Evolutionary conservation across 257 asterid genomes (phyloP), one percentile per base, ranked within the genome.

Genomic region (Capsicum baccatum): DNA sequence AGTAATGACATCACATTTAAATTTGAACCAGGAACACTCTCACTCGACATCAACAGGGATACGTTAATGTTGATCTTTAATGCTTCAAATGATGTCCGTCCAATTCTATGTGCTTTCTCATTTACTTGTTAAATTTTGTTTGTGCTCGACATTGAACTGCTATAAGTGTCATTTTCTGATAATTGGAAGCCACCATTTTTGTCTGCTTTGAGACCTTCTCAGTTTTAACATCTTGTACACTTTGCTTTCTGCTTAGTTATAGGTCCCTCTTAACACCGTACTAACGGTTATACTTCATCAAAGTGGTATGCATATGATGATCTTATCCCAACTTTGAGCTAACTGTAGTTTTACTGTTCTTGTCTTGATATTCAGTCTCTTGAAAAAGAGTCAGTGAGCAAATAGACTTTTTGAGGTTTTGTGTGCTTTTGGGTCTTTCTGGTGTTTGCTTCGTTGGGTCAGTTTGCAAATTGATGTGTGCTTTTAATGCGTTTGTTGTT

Each of bases 301-400:
- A 39, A 19, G 42, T 74, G 4, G 9, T 73, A 48, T 8, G 19
- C 60, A 48, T 42, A 19, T 73, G 59, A 73, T 19, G 60, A 48
- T 48, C 13, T 73, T 73, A 54, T n/a, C 58, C 21, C 80, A 73
- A n/a, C 58, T 74, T 74, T 74, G 81, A 48, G 42, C 70, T 63
- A 26, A 9, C 70, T 63, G 70, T 63, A 63, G 70, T 63, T 63
- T 44, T 42, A 12, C 81, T 21, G 62, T 50, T 74, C 17, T 48
- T 19, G 44, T 74, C 39, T 50, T 48, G 80, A 54, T 71, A 47
- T 44, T n/a, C 57, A 19, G 58, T 71, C 33, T 47, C 80, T 71
- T 47, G 37, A 50, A 35, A 71, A 44, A 71, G 80, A 47, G 80
- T 11, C 39, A n/a, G 48, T 71, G 59, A 48, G 58, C 37, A 71